These are phyloP conservation scores for Helotiales sp. DNA, from an alignment of 2,329 filamentous ascomycete genomes.

Conservation along the genomic window DNA sequence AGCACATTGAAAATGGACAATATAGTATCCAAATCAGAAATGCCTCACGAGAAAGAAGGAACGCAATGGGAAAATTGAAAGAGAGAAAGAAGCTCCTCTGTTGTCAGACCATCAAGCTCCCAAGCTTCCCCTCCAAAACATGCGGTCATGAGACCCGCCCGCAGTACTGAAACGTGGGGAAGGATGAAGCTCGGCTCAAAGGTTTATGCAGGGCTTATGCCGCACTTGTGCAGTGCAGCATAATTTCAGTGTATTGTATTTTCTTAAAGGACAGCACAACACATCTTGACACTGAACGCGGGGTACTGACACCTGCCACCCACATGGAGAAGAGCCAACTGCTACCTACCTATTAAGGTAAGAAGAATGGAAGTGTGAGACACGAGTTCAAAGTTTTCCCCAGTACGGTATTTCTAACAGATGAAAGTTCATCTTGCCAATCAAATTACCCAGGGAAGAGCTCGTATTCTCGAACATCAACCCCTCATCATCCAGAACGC, in stretches of 20 bases:
- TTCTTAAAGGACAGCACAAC: constrained; percentile 4
- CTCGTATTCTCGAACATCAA: too few species aligned
- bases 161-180: constrained; percentile 28
- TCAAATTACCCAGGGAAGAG: too few species aligned
- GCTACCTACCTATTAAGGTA: too few species aligned
- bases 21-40: background rate
- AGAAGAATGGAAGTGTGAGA: too few species aligned
- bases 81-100: background rate
- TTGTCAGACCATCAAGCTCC: background rate
- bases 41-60: background rate
- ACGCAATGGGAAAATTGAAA: background rate
- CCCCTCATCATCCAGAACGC: background rate
- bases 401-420: too few species aligned
- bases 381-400: too few species aligned
- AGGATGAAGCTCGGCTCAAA: constrained; percentile 9
- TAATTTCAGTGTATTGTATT: background rate
- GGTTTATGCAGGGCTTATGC: constrained; percentile 16
- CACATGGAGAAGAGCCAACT: background rate
- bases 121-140: constrained; percentile 3
- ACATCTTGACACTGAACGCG: background rate
- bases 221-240: background rate
- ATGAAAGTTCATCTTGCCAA: constrained; percentile 8
- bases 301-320: background rate
- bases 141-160: constrained; percentile 25
- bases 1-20: background rate